Evolutionary conservation across 139 green algal genomes (phyloP), one percentile per base, ranked within the genome.

Genomic region (Edaphochlamys debaryana): DNA sequence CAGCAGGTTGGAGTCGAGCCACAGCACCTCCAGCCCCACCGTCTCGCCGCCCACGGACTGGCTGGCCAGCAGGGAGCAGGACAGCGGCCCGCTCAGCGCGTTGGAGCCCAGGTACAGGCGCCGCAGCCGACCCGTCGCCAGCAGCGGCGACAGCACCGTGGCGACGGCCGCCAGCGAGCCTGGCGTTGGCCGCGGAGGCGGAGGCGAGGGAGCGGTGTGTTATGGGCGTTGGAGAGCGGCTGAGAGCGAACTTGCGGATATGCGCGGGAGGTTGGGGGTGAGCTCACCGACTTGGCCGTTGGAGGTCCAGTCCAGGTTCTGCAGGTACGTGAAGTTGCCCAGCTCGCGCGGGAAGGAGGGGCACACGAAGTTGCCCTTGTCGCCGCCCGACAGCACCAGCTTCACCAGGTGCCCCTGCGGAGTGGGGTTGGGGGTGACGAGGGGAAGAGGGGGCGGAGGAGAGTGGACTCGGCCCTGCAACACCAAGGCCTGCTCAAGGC

Each of bases 291-390:
- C 36, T 75, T 83, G 77, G 7, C 48, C 15, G 64, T 83, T 83
- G 77, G 32, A 25, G 45, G 63, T 75, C 63, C 63, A 83, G 77
- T 83, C 77, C 64, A 83, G 64, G 32, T 67, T 45, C 45, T 67
- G 7, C 63, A 83, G 77, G 9, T 9, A 17, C 2, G 32, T 4
- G 32, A 83, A 48, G 42, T 67, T 42, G 23, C 62, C 62, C 77
- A 83, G 77, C 77, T 73, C 41, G 9, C 1, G 13, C 13, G 77
- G 77, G 42, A 83, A 75, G 77, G 77, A 75, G 27, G 77, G 36
- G 63, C 77, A 83, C 54, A 83, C 60, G 17, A 83, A 75, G 77
- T 83, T 83, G 77, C 77, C 77, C 0, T 17, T 50, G 77, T 83
- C 77, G 64, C 77, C 63, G 19, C 62, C 77, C 3, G 42, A 56